These are phyloP conservation scores for Rhododendron kiyosumense DNA, from an alignment of 148 eudicot species.

Conservation along the genomic window DNA sequence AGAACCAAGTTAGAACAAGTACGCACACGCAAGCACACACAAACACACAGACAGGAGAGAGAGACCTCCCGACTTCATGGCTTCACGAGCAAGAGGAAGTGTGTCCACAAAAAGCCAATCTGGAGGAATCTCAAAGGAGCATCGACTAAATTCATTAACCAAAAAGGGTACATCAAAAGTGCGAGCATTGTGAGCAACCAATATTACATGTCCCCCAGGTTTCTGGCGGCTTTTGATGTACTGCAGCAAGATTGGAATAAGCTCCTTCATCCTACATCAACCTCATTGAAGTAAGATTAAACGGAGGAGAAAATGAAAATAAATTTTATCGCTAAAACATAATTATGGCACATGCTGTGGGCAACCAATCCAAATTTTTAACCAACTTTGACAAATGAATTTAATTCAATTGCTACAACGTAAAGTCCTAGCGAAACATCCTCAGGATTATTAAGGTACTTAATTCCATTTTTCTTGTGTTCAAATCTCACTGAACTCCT, in stretches of 20 bases:
- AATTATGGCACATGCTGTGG: neutral
- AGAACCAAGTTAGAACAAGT: slow-evolving; percentile 3
- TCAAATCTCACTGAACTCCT: neutral
- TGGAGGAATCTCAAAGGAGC: slow-evolving; percentile 49
- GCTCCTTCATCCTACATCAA: slow-evolving; percentile 72
- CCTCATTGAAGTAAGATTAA: slow-evolving; percentile 7
- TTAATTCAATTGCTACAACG: neutral
- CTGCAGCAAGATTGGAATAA: slow-evolving; percentile 69
- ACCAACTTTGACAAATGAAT: neutral
- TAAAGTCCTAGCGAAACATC: neutral
- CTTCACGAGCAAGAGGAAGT: slow-evolving; percentile 59
- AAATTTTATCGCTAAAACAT: neutral
- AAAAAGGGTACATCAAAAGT: slow-evolving; percentile 74
- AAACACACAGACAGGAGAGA: neutral
- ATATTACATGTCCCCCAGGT: slow-evolving; percentile 64
- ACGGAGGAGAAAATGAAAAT: neutral
- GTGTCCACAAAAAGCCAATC: slow-evolving; percentile 83
- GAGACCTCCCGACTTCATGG: slow-evolving; percentile 51
- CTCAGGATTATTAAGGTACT: neutral
- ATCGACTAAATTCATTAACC: slow-evolving; percentile 56
- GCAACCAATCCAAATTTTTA: neutral
- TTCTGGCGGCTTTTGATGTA: slow-evolving; percentile 66
- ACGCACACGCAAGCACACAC: neutral
- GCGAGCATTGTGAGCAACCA: slow-evolving; percentile 71
- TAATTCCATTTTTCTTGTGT: neutral